A percentile compares a stretch with the other conserved stretches of the same genome.
phyloP scores from a whole-genome alignment of 148 eudicot genomes.

The Rhododendron williamsianum region DNA sequence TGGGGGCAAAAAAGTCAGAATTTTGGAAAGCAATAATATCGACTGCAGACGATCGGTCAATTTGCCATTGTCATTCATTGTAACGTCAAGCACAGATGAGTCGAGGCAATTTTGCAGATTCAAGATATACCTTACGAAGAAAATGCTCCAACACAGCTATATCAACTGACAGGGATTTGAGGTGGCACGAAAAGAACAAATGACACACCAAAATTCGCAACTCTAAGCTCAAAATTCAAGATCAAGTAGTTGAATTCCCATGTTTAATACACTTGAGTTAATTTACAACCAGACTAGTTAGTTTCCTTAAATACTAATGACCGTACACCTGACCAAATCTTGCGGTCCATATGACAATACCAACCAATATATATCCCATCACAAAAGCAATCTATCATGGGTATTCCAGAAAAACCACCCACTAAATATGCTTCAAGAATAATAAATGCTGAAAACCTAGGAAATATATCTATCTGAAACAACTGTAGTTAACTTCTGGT shows the following conservation, averaged over 20 bases:
- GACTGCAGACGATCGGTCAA: not conserved
- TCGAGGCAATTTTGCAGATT: not conserved
- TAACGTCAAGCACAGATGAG: not conserved
- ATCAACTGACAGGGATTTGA: not conserved
- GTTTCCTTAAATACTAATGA: not conserved
- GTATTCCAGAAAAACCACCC: not conserved
- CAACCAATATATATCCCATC: not conserved
- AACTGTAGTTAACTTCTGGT: constrained; percentile 47
- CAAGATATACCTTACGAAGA: not conserved
- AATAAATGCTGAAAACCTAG: not conserved
- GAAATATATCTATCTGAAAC: constrained; percentile 7
- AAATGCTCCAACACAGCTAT: not conserved
- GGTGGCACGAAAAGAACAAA: not conserved
- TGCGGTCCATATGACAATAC: not conserved
- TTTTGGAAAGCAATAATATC: not conserved
- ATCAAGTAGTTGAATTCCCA: not conserved
- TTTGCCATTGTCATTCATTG: not conserved
- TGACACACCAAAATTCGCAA: not conserved
- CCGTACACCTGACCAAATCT: not conserved
- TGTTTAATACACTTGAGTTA: not conserved
- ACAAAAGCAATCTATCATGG: not conserved
- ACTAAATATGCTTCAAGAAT: constrained; percentile 1
- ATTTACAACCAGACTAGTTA: not conserved
- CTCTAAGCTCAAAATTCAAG: not conserved
- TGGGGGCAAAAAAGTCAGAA: not conserved